Evolutionary conservation across 306 rosid species (phyloP), one percentile per base, ranked within the genome.

Genomic region (Acacia crassicarpa): DNA sequence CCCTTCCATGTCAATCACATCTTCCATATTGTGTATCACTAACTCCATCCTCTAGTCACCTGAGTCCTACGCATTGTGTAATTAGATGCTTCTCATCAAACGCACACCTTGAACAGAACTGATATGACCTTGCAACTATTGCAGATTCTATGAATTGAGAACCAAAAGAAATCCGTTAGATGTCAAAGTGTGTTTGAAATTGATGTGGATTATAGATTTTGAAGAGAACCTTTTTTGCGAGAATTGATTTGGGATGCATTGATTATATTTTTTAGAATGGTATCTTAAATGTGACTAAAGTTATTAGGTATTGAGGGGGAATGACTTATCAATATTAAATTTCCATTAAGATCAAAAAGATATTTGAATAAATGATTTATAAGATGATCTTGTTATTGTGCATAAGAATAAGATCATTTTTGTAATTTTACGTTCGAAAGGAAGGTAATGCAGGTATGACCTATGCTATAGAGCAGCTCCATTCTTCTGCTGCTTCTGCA

Each of bases 171-270:
- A 6, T 51, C 58, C 6, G 8, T 17, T 14, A 51, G 58, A 51
- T 5, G 58, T 51, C 58, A 15, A 5, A 51, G 58, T 17, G 58
- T 51, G 58, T 51, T 51, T 51, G 58, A 19, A 15, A 17, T 15
- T 17, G 58, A 51, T 51, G 6, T 51, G 58, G 58, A 51, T 51
- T 51, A 17, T 51, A 51, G 58, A 51, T 51, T 51, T 51, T 51
- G 58, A 51, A 51, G 58, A 51, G n/a, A 16, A 4, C 53, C 58
- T 15, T 19, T 51, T 51, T 17, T 51, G 58, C 58, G 8, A 51
- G 22, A 51, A 51, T 23, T 80, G 40, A 25, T 74, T 59, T 54
- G 62, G 59, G 78, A 58, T n/a, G 40, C 54, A 27, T 80, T 25
- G 43, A 14, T 6, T 48, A 17, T 72, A 46, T 75, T 38, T 75